phyloP scores from a whole-genome alignment of 352 stramenopile genomes.

The Phytopythium helicoides region DNA sequence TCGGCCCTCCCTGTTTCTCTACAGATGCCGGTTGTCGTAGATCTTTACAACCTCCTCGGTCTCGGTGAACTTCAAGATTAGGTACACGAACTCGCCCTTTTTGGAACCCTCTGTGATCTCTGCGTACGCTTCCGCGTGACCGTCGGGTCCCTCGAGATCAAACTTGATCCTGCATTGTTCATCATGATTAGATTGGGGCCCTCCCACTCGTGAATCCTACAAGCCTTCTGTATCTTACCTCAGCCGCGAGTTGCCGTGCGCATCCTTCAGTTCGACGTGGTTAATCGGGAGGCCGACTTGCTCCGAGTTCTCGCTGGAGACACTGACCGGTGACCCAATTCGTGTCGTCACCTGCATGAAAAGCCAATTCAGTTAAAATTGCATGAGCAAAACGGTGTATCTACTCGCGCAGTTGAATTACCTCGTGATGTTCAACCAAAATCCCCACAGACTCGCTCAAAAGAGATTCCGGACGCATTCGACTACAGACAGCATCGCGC shows the following conservation, averaged over 20 bases:
- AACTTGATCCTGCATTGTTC: conserved; percentile 82
- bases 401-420: no score
- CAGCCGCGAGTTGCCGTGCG: conserved; percentile 80
- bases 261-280: conserved; percentile 89
- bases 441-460: no score
- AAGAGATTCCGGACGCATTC: no score
- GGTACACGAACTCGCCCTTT: conserved; percentile 94
- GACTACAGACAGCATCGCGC: no score
- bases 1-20: no score
- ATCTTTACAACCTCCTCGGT: conserved; percentile 90
- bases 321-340: no score
- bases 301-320: no score
- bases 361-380: no score
- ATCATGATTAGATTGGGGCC: no score
- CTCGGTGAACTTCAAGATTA: conserved; percentile 93
- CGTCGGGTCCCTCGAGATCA: conserved; percentile 92
- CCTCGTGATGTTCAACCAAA: no score
- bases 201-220: not conserved
- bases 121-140: conserved; percentile 88
- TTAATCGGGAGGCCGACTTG: conserved; percentile 24
- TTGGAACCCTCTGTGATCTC: conserved; percentile 92
- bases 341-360: no score
- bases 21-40: conserved; percentile 86
- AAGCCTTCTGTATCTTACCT: conserved; percentile 20
- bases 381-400: no score